A percentile compares a stretch with the other conserved stretches of the same genome.
Evolutionary conservation across 2,329 filamentous ascomycete species (phyloP).

Genomic region (Pestalotiopsis sp.): DNA sequence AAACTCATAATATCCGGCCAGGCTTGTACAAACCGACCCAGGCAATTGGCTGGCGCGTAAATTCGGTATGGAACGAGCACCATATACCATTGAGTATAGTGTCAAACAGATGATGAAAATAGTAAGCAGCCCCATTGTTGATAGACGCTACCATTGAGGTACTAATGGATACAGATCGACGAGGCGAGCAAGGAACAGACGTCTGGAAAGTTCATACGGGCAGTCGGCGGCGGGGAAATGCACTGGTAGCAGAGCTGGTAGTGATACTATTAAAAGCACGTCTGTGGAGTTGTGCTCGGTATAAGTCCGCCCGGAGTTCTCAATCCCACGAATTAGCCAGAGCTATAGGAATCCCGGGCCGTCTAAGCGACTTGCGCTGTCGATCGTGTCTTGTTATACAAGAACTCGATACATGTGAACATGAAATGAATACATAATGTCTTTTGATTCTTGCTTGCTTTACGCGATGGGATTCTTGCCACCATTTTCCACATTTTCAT

Average conservation of each 20-base stretch:
- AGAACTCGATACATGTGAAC: neutral
- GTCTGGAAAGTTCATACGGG: conserved; percentile 10
- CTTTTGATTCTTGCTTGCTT: neutral
- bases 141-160: neutral
- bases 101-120: conserved; percentile 20
- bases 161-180: neutral
- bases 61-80: conserved; percentile 21
- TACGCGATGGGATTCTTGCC: neutral
- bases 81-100: conserved; percentile 22
- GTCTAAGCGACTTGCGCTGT: conserved; percentile 3
- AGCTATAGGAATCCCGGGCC: conserved; percentile 3
- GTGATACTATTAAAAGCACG: neutral
- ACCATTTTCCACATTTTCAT: neutral
- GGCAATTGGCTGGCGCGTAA: conserved; percentile 20
- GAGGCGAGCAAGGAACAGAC: neutral
- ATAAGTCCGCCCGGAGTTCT: neutral
- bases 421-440: neutral
- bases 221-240: conserved; percentile 1
- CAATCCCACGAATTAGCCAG: conserved; percentile 3
- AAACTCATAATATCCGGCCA: conserved; percentile 5
- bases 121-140: conserved; percentile 11
- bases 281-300: conserved; percentile 5
- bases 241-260: neutral
- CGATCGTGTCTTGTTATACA: neutral
- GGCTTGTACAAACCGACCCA: conserved; percentile 21